phyloP scores from a whole-genome alignment of 441 rosid species.

The Codiaeum variegatum region DNA sequence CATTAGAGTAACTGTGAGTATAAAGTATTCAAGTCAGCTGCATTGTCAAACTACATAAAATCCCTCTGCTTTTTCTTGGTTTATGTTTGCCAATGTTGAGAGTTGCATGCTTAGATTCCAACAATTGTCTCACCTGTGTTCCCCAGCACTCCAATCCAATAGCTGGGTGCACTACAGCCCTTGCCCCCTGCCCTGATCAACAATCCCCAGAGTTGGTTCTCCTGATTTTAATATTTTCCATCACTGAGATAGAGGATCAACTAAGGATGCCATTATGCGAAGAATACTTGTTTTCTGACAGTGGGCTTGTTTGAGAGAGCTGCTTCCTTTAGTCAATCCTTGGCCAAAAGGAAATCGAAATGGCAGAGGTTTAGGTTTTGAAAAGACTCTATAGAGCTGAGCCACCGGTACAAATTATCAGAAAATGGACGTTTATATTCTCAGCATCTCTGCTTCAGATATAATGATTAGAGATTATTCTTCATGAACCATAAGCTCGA shows the following conservation, averaged over 20 bases:
- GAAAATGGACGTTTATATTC: not conserved
- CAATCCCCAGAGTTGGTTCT: too few species aligned
- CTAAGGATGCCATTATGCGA: not conserved
- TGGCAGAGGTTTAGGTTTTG: not conserved
- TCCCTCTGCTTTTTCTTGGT: too few species aligned
- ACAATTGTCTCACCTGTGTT: too few species aligned
- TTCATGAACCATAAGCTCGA: too few species aligned
- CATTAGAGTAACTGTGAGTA: not conserved
- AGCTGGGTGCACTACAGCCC: too few species aligned
- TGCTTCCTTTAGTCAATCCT: not conserved
- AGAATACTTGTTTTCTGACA: constrained; percentile 11
- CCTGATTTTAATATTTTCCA: too few species aligned
- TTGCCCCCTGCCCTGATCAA: too few species aligned
- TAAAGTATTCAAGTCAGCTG: not conserved
- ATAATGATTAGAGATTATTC: not conserved
- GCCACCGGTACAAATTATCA: not conserved
- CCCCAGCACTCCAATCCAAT: too few species aligned
- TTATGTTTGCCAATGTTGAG: too few species aligned
- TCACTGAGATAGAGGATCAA: not conserved
- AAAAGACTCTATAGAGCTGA: not conserved
- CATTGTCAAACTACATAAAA: too few species aligned
- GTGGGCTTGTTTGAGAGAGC: not conserved
- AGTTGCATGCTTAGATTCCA: too few species aligned
- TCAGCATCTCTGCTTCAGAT: not conserved
- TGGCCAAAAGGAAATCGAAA: not conserved